Evolutionary conservation across 1,284 basidiomycete species (phyloP), one percentile per base, ranked within the genome.

Genomic region (Cutaneotrichosporon dermatis): DNA sequence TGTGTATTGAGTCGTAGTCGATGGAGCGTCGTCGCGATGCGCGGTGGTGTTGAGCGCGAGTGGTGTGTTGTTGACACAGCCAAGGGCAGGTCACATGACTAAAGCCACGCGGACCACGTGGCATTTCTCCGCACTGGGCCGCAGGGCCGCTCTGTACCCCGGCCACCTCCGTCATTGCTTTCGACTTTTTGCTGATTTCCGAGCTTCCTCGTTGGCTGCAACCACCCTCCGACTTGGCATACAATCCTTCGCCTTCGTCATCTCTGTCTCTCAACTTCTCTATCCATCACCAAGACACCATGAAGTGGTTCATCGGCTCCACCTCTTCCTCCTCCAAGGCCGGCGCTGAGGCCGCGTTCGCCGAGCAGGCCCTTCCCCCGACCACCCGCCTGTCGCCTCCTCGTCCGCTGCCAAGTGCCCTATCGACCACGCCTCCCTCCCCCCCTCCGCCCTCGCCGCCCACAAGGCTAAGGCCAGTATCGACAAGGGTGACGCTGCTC

Each of bases 251-350:
- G 25, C 25, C 25, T 34, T 40, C 39, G 46, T 42, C 37, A 11
- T 45, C 25, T 25, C 25, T 25, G 25, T 25, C 3, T 13, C 10
- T 25, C 16, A 33, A 4, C 25, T 25, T 48, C 45, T 25, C 25
- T 25, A 25, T 25, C 25, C 25, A 25, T 25, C 25, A 25, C 25
- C 35, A 57, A 13, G 9, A 16, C 57, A 65, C 3, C 4, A 75
- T 74, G 74, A 70, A 68, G 62, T 76, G 64, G 64, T 70, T 69
- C 60, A 71, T 73, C 60, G 72, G 72, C 37, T 62, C 66, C 12
- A 46, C 57, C 13, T 64, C 66, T 1, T 13, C 53, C 16, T 56
- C 50, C 0, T 25, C 25, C 25, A 25, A 25, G 25, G 25, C 25
- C 25, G 25, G 25, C 25, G 25, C 25, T 25, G 25, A 25, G 25